Conservation (phyloP, 83 land plant genomes). For the Diphasiastrum complanatum region DNA sequence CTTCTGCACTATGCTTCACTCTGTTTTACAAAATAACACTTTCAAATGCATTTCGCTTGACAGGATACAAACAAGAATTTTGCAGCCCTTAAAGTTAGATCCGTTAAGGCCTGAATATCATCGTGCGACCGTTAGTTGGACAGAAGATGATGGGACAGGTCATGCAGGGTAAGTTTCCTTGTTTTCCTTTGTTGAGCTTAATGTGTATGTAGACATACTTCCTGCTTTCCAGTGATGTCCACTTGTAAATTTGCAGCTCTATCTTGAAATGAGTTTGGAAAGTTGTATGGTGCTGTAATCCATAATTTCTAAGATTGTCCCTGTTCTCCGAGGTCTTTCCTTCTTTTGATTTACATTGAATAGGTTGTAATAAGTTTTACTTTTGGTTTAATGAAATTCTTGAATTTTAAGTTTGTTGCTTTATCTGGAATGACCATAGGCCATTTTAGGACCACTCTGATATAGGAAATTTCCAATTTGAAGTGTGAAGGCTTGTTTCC, state of each 20-base stretch:
- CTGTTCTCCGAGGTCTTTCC: too few relatives aligned
- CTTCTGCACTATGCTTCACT: neutral
- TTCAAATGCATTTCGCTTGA: neutral
- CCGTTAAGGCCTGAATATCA: slow-evolving; percentile 70
- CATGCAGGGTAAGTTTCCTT: slow-evolving; percentile 60
- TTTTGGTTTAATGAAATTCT: too few relatives aligned
- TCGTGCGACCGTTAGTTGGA: slow-evolving; percentile 63
- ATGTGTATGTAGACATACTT: neutral
- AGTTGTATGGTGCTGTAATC: too few relatives aligned
- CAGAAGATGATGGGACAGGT: slow-evolving; percentile 49
- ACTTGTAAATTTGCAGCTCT: neutral
- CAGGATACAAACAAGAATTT: slow-evolving; percentile 63
- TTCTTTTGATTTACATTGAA: too few relatives aligned
- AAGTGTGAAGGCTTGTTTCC: too few relatives aligned
- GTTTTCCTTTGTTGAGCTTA: neutral
- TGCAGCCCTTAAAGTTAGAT: slow-evolving; percentile 47
- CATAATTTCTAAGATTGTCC: too few relatives aligned
- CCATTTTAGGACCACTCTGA: too few relatives aligned
- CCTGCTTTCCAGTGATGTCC: neutral
- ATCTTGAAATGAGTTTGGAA: too few relatives aligned
- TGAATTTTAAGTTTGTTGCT: too few relatives aligned
- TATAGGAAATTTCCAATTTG: too few relatives aligned
- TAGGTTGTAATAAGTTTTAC: too few relatives aligned
- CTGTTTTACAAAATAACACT: neutral
- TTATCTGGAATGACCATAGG: too few relatives aligned